Evolutionary conservation across 257 asterid species (phyloP).

Genomic region (Cynanchum wilfordii): DNA sequence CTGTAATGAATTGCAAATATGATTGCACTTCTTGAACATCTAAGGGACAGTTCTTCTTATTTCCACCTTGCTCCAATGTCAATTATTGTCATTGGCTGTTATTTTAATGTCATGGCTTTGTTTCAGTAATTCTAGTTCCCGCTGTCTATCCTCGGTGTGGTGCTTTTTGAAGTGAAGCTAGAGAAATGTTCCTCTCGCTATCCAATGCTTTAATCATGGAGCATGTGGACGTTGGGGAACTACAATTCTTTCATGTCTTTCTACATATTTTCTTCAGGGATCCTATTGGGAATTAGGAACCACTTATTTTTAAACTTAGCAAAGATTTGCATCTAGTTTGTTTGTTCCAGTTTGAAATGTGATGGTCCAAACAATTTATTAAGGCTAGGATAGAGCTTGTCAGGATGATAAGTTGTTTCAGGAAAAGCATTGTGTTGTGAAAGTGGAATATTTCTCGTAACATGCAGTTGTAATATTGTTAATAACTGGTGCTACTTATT

Average conservation of each 20-base stretch:
- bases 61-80: no score
- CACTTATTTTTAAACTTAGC: neutral
- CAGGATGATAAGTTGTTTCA: neutral
- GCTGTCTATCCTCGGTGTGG: neutral
- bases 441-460: neutral
- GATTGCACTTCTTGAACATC: constrained; percentile 40
- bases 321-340: neutral
- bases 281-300: neutral
- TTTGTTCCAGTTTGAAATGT: neutral
- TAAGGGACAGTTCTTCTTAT: constrained; percentile 41
- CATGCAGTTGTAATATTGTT: neutral
- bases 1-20: constrained; percentile 46
- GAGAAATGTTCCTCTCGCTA: constrained; percentile 31
- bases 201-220: constrained; percentile 14
- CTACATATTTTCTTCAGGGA: neutral
- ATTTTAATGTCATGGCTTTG: constrained; percentile 10
- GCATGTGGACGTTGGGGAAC: constrained; percentile 28
- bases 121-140: constrained; percentile 5
- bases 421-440: neutral
- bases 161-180: constrained; percentile 17
- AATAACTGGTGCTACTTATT: neutral
- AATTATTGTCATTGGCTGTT: neutral
- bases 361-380: neutral
- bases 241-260: neutral
- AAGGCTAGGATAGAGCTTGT: neutral